A percentile compares a stretch with the other conserved stretches of the same genome.
These are phyloP conservation scores for Chlorencoelia australis DNA, from an alignment of 2,329 filamentous ascomycete species.

Conservation along the genomic window DNA sequence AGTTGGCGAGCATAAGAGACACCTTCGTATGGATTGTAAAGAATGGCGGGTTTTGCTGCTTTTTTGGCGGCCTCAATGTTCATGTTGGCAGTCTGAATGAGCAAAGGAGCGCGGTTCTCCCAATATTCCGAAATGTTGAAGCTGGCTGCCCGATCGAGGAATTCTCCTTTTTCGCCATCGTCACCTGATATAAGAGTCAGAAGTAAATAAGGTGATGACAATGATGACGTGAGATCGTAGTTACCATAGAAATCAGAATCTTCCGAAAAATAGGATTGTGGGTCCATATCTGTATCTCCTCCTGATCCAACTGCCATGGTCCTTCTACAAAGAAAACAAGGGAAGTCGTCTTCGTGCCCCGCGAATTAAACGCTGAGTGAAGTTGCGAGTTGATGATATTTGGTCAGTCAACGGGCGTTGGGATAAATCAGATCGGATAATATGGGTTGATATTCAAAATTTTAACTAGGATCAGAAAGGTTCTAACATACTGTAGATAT, in stretches of 20 bases:
- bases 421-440: too few species aligned
- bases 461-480: too few species aligned
- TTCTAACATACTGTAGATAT: too few species aligned
- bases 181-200: constrained; percentile 38
- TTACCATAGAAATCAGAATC: constrained; percentile 50
- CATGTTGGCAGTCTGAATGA: constrained; percentile 27
- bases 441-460: too few species aligned
- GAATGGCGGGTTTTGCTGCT: constrained; percentile 7
- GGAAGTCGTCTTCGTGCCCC: too few species aligned
- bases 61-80: constrained; percentile 12
- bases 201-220: constrained; percentile 1
- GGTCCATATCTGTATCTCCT: background rate
- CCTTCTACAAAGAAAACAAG: too few species aligned
- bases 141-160: constrained; percentile 39
- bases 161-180: constrained; percentile 34
- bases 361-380: background rate
- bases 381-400: too few species aligned
- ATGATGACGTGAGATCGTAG: background rate
- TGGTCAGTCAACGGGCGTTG: too few species aligned
- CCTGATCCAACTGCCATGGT: constrained; percentile 12
- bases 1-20: constrained; percentile 47
- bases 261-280: constrained; percentile 21
- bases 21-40: constrained; percentile 52
- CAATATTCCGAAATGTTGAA: constrained; percentile 45
- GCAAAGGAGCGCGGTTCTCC: constrained; percentile 26